Evolutionary conservation across 768 basidiomycete genomes (phyloP).

Genomic region (Mycena venus): DNA sequence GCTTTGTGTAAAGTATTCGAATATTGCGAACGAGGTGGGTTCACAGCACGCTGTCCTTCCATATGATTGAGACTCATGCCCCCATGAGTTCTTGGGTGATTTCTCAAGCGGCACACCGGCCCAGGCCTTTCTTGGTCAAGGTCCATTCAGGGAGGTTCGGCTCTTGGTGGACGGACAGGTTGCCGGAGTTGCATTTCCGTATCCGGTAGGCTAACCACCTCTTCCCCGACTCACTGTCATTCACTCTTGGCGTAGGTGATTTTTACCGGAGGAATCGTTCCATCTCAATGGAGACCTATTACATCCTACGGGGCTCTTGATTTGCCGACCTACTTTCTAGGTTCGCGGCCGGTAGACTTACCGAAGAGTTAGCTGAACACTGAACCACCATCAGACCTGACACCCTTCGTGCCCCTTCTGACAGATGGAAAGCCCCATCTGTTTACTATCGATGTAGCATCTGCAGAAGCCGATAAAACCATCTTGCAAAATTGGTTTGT

Average conservation of each 20-base stretch:
- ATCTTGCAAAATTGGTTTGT: constrained; percentile 86
- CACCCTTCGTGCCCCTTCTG: constrained; percentile 80
- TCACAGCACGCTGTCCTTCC: too few relatives aligned
- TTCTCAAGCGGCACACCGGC: constrained; percentile 60
- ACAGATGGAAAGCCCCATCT: constrained; percentile 78
- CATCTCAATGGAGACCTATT: constrained; percentile 73
- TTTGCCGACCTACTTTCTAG: constrained; percentile 79
- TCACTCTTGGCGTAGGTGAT: constrained; percentile 57
- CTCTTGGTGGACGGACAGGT: constrained; percentile 61
- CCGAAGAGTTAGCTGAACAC: neutral
- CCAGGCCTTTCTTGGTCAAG: constrained; percentile 47
- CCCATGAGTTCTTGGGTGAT: constrained; percentile 66
- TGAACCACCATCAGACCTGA: constrained; percentile 61
- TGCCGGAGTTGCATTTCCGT: constrained; percentile 64
- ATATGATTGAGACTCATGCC: too few relatives aligned
- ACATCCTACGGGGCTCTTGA: constrained; percentile 83
- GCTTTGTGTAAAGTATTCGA: constrained; percentile 67
- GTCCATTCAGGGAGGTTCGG: constrained; percentile 65
- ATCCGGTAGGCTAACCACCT: constrained; percentile 47
- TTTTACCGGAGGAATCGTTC: constrained; percentile 83
- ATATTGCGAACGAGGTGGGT: too few relatives aligned
- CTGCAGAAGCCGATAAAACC: constrained; percentile 74
- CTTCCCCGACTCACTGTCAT: too few relatives aligned
- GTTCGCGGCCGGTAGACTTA: neutral
- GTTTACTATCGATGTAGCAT: constrained; percentile 80